Evolutionary conservation across 2,329 filamentous ascomycete species (phyloP).

Genomic region (Parasarocladium wereldwijsianum): DNA sequence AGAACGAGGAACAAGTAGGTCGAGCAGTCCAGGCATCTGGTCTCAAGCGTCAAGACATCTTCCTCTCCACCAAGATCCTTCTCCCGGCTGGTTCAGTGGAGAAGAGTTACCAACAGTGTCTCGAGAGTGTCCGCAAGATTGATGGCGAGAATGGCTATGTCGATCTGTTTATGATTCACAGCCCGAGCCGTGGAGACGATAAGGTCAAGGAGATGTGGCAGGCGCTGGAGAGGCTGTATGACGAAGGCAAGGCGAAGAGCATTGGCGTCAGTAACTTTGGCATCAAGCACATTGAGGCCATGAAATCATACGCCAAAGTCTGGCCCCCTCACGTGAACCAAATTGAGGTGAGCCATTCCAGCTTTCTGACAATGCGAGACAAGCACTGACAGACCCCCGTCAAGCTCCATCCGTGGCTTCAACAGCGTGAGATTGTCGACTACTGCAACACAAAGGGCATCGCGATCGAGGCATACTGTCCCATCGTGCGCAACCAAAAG

Average conservation of each 20-base stretch:
- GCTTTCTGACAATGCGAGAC: accelerated
- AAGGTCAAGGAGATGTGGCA: conserved; percentile 47
- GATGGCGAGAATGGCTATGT: conserved; percentile 44
- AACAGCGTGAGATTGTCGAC: conserved; percentile 22
- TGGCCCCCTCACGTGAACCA: conserved; percentile 59
- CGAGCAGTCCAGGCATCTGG: conserved; percentile 43
- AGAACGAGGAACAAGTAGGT: conserved; percentile 53
- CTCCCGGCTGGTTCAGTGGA: conserved; percentile 34
- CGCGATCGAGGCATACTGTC: conserved; percentile 21
- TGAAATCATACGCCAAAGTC: conserved; percentile 45
- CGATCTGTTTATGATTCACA: conserved; percentile 57
- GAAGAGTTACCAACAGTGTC: conserved; percentile 41
- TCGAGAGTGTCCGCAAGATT: conserved; percentile 49
- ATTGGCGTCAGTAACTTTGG: conserved; percentile 64
- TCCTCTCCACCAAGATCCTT: conserved; percentile 58
- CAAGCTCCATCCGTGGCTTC: conserved; percentile 59
- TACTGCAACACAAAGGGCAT: conserved; percentile 68
- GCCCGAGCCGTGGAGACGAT: conserved; percentile 36
- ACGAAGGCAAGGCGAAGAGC: conserved; percentile 42
- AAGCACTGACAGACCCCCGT: conserved; percentile 36
- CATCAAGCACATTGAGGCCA: conserved; percentile 49
- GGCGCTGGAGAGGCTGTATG: conserved; percentile 45
- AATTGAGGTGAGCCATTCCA: conserved; percentile 50
- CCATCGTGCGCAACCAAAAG: conserved; percentile 16
- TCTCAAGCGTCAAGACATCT: conserved; percentile 43